Percentiles rank a stretch among this genome's conserved stretches.
These are phyloP conservation scores for Cephaloascus albidus DNA, from an alignment of 805 yeast species.

Conservation along the genomic window DNA sequence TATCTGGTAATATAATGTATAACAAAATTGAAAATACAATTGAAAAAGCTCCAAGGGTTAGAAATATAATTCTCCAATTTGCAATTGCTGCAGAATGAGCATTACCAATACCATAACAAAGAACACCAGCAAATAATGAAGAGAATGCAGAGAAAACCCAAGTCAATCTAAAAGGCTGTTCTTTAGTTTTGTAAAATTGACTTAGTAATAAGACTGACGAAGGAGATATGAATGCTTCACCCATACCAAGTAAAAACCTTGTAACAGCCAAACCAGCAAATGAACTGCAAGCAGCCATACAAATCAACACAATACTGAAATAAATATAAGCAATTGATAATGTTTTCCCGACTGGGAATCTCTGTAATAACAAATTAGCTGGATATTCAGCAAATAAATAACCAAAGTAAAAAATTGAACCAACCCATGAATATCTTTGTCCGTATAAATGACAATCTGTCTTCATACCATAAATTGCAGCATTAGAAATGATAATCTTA, in stretches of 20 bases:
- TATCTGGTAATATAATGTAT: slow-evolving; percentile 39
- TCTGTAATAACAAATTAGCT: slow-evolving; percentile 7
- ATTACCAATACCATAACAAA: slow-evolving; percentile 1
- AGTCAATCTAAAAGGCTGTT: slow-evolving; percentile 1
- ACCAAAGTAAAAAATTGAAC: slow-evolving; percentile 4
- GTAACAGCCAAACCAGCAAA: slow-evolving; percentile 8
- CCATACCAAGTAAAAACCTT: slow-evolving; percentile 12
- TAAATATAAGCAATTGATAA: slow-evolving; percentile 10
- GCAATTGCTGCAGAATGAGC: too few species aligned
- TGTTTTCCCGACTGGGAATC: slow-evolving; percentile 14
- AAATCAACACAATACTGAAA: slow-evolving; percentile 9
- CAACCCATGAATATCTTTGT: slow-evolving; percentile 13
- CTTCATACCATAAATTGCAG: slow-evolving; percentile 25
- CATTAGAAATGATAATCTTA: slow-evolving; percentile 11
- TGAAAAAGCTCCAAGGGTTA: slow-evolving; percentile 50
- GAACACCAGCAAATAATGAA: slow-evolving; percentile 2
- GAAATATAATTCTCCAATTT: too few species aligned
- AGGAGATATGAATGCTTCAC: slow-evolving; percentile 23
- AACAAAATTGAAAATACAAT: slow-evolving; percentile 12
- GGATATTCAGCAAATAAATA: slow-evolving; percentile 1
- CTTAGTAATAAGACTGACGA: too few species aligned
- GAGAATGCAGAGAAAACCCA: slow-evolving; percentile 6
- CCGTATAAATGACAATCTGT: slow-evolving; percentile 17
- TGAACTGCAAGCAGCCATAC: slow-evolving; percentile 6
- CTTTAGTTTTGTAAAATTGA: too few species aligned